Percentiles rank a stretch among this genome's conserved stretches.
These are phyloP conservation scores for Mallotus japonicus DNA, from an alignment of 441 rosid genomes.

Conservation along the genomic window DNA sequence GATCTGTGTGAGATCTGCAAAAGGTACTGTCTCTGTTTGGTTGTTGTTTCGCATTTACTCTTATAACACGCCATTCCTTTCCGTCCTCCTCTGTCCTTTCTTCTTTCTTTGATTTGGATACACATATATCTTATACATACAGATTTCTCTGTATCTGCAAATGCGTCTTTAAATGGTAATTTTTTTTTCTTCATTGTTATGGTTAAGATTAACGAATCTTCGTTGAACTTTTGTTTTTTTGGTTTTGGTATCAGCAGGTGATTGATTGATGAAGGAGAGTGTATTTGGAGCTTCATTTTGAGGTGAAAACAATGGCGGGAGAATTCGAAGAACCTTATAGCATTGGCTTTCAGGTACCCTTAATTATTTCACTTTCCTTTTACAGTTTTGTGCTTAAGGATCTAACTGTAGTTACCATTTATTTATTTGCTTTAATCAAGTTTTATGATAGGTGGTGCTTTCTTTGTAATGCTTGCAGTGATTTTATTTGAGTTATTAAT, in stretches of 20 bases:
- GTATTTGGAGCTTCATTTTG: constrained; percentile 15
- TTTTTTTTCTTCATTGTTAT: too few relatives aligned
- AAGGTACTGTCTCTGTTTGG: not conserved
- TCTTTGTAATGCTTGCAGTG: too few relatives aligned
- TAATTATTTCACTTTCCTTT: not conserved
- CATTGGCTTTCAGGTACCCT: constrained; percentile 52
- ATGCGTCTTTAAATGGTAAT: constrained; percentile 10
- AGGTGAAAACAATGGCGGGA: constrained; percentile 47
- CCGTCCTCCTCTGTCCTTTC: too few relatives aligned
- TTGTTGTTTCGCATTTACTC: constrained; percentile 13
- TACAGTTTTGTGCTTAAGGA: not conserved
- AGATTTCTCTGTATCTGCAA: not conserved
- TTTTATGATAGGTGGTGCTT: too few relatives aligned
- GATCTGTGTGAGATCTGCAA: too few relatives aligned
- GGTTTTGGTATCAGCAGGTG: constrained; percentile 14
- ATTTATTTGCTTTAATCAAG: not conserved
- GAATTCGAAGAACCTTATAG: constrained; percentile 57
- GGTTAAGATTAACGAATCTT: too few relatives aligned
- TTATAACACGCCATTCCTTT: constrained; percentile 7
- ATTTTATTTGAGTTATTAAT: not conserved
- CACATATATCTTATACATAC: too few relatives aligned
- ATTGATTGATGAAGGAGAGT: not conserved
- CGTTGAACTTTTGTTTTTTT: too few relatives aligned
- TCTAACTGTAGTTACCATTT: not conserved
- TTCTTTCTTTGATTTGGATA: not conserved